Evolutionary conservation across 2,329 filamentous ascomycete species (phyloP), one percentile per base, ranked within the genome.

Genomic region (Ceratocystis colombiana): DNA sequence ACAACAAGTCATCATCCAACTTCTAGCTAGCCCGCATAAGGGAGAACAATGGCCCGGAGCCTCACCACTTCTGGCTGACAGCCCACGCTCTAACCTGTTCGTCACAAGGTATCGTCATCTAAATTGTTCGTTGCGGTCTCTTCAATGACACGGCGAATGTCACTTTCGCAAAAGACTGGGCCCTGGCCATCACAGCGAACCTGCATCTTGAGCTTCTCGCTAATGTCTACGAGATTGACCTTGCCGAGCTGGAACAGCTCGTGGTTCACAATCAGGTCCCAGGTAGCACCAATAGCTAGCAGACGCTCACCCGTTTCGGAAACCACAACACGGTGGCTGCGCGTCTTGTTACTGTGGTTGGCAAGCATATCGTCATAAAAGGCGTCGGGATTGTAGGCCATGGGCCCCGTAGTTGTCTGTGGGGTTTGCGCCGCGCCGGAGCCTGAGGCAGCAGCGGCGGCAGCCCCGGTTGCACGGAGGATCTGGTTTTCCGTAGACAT

Each of bases 401-500:
- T 81, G 0, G 88, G 88, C 0, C 88, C 88, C 0, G 85, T 85
- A 3, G 82, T 81, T 22, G 44, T 20, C 17, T 37, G 57, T 45
- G 53, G 53, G 12, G 22, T 53, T 45, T 50, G 55, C 12, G 55
- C 41, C 2, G 20, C 20, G 69, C 77, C 78, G 69, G 79, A 74
- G 45, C 79, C 75, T 72, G 73, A 71, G 70, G 69, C 71, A 15
- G 33, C 48, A 28, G 8, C 50, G 37, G n/a, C 44, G 10, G 62
- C 62, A 28, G 64, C 48, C 28, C 66, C 62, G 1, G 90, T 96
- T 5, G 90, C 90, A 61, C 90, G 88, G 45, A 97, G 79, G 65
- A 96, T 92, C 76, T 96, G 89, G 74, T 96, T 96, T 74, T 97
- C 92, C 7, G 90, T 96, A 68, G 85, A 87, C 64, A 89, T 85